Base-by-base conservation (phyloP, 257 asterid species). In the Gardenia jasminoides region DNA sequence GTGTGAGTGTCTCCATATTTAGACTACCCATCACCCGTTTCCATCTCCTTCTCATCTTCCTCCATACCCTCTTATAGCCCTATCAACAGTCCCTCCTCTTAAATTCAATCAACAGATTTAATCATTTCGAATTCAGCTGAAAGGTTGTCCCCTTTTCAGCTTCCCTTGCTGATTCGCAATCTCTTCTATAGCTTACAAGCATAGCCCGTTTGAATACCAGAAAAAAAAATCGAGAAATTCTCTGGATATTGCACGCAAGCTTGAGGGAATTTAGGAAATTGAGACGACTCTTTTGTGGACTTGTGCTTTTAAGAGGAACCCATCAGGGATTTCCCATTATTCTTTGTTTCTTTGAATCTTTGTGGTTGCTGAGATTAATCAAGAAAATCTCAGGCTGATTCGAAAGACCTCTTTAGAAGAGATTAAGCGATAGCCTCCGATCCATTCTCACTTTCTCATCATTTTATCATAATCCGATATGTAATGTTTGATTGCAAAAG, bases 21-120 rank as follows among this genome's bases (percentile, higher is more conserved):
- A 81, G 77, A 76, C 73, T 80, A 46, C 90, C 90, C 75, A 82
- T 87, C 62, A 80, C 90, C 43, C 84, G 78, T 19, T 84, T 86
- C 58, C 88, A 77, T 62, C 89, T 88, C 52, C 82, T 88, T 65
- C 93, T 89, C 78, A 83, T 89, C 79, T 83, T 89, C 54, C 89
- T 90, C 20, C 91, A 89, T 79, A 82, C 91, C 74, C 93, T 87
- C 17, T 88, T 87, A 80, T 86, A 88, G 73, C 36, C 30, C 17
- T 4, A 3, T 4, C 62, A 19, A 0, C 24, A 69, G 17, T 4
- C 28, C 56, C 31, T 74, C 7, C 2, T 50, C 13, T 33, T 41
- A 10, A 20, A 30, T 20, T 31, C 33, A 67, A 12, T 68, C 44
- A 67, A n/a, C 16, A 41, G 36, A 43, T 16, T 52, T 52, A 4